Percentiles rank a stretch among this genome's conserved stretches.
Evolutionary conservation across 345 rosid species (phyloP).

Genomic region (Eucalyptus polybractea): DNA sequence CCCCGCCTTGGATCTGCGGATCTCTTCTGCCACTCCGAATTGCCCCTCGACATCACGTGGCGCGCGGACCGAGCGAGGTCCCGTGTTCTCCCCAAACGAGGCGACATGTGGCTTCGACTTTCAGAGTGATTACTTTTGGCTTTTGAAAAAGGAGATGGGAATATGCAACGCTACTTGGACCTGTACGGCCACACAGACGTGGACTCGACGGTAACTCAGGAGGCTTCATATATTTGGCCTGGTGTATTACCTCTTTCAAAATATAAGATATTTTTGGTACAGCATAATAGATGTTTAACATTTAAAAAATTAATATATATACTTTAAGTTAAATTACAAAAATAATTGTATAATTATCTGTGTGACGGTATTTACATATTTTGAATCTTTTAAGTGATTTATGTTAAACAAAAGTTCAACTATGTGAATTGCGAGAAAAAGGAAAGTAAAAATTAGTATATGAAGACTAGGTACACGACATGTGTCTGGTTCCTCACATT

Average conservation of each 20-base stretch:
- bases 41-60: too few relatives aligned
- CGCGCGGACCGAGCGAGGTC: too few relatives aligned
- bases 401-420: accelerated
- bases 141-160: accelerated
- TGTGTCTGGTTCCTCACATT: background rate
- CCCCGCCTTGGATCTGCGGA: too few relatives aligned
- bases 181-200: background rate
- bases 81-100: background rate
- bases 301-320: too few relatives aligned
- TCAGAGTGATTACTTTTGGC: background rate
- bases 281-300: background rate
- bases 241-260: background rate
- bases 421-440: accelerated
- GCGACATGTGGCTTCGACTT: background rate
- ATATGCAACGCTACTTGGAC: background rate
- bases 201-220: background rate
- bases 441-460: too few relatives aligned
- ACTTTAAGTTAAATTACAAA: too few relatives aligned
- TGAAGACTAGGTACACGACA: accelerated
- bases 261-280: background rate
- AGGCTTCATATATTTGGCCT: background rate
- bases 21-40: too few relatives aligned
- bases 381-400: too few relatives aligned
- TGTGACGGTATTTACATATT: too few relatives aligned
- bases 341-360: too few relatives aligned